Evolutionary conservation across 345 rosid genomes (phyloP).

Genomic region (Syzygium aromaticum): DNA sequence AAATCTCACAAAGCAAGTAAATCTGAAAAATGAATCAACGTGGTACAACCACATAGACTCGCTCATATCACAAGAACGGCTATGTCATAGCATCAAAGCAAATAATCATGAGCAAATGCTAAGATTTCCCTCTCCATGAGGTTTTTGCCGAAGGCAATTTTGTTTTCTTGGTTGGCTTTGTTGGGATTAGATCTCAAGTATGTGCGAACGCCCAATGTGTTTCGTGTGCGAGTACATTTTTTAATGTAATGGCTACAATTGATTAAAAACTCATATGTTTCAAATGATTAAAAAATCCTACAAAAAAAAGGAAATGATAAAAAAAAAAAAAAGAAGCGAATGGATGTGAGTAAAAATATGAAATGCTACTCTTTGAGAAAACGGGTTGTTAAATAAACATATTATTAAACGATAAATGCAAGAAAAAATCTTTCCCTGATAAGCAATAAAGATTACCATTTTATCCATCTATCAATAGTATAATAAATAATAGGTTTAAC

Average conservation of each 20-base stretch:
- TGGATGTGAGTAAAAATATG: background rate
- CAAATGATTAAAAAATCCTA: background rate
- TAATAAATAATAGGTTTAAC: background rate
- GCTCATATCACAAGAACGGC: accelerated
- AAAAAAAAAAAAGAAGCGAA: background rate
- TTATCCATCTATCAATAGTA: background rate
- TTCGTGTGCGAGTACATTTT: background rate
- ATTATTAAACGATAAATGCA: accelerated
- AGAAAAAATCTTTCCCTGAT: background rate
- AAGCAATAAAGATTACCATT: background rate
- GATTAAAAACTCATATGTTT: background rate
- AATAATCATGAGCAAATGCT: background rate
- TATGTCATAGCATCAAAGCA: background rate
- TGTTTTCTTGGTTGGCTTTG: background rate
- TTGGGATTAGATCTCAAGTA: background rate
- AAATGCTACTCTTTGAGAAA: background rate
- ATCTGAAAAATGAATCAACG: background rate
- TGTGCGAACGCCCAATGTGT: background rate
- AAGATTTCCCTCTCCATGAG: background rate
- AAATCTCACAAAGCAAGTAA: background rate
- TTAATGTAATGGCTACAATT: background rate
- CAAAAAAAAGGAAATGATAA: background rate
- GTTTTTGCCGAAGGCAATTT: background rate
- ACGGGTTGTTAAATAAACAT: background rate
- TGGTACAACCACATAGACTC: background rate